phyloP scores from a whole-genome alignment of 306 rosid genomes.

The Lathyrus aphaca region DNA sequence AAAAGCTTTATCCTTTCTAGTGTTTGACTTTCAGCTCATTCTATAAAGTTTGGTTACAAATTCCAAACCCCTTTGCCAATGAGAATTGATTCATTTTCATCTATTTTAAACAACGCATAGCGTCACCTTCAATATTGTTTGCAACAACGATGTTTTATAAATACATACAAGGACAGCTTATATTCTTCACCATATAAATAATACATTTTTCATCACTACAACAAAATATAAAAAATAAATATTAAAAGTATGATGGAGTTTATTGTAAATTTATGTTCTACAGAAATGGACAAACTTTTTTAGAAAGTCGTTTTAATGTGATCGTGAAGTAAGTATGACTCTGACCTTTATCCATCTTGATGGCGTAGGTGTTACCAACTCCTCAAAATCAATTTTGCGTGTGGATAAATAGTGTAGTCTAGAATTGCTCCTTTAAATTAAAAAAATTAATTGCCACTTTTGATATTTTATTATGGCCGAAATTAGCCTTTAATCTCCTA shows the following conservation, averaged over 20 bases:
- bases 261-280: not conserved
- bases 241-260: too few species aligned
- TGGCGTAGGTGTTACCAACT: conserved; percentile 15
- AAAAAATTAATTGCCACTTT: too few species aligned
- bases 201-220: too few species aligned
- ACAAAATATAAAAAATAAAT: too few species aligned
- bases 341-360: not conserved
- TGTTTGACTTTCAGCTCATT: not conserved
- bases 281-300: not conserved
- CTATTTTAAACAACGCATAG: not conserved
- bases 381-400: conserved; percentile 24
- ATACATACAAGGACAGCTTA: too few species aligned
- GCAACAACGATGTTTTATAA: too few species aligned
- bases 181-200: too few species aligned
- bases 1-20: not conserved
- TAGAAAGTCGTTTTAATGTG: not conserved
- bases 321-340: conserved; percentile 7
- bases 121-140: too few species aligned
- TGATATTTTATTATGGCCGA: too few species aligned
- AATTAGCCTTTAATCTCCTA: too few species aligned
- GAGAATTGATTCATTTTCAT: not conserved
- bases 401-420: not conserved
- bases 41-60: not conserved
- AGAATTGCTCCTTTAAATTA: too few species aligned
- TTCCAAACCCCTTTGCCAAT: not conserved